phyloP scores from a whole-genome alignment of 2,329 filamentous ascomycete genomes.

The Didymella arachidicola region DNA sequence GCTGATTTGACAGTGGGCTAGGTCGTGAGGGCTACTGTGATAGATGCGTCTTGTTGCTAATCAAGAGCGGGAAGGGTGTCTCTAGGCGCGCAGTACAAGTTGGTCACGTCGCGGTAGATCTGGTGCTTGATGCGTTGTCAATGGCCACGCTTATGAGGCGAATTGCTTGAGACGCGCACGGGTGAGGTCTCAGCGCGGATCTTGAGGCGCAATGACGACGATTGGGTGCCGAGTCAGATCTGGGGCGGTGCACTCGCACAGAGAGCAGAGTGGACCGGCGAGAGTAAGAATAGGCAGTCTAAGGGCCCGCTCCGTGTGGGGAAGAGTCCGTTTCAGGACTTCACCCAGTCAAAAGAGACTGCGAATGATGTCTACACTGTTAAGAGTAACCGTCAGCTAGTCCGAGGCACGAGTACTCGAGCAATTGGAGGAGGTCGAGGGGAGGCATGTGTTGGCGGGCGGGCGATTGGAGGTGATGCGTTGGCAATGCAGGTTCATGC shows the following conservation, averaged over 20 bases:
- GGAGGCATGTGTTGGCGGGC: conserved; percentile 50
- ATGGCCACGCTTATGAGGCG: conserved; percentile 53
- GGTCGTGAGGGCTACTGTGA: conserved; percentile 36
- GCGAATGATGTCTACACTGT: conserved; percentile 42
- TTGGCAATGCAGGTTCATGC: conserved; percentile 55
- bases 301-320: conserved; percentile 49
- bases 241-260: conserved; percentile 47
- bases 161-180: conserved; percentile 41
- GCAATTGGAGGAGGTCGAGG: conserved; percentile 50
- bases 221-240: conserved; percentile 35
- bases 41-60: conserved; percentile 42
- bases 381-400: conserved; percentile 48
- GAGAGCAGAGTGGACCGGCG: conserved; percentile 25
- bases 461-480: conserved; percentile 55
- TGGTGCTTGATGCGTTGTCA: conserved; percentile 55
- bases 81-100: conserved; percentile 41
- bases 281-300: conserved; percentile 35
- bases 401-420: conserved; percentile 38
- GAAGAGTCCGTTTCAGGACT: conserved; percentile 43
- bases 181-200: conserved; percentile 40
- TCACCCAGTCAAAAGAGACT: conserved; percentile 45
- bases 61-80: conserved; percentile 40
- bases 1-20: conserved; percentile 28
- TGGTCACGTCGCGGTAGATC: conserved; percentile 49
- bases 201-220: conserved; percentile 41